phyloP scores from a whole-genome alignment of 2,329 filamentous ascomycete genomes.

The Lomentospora prolificans region DNA sequence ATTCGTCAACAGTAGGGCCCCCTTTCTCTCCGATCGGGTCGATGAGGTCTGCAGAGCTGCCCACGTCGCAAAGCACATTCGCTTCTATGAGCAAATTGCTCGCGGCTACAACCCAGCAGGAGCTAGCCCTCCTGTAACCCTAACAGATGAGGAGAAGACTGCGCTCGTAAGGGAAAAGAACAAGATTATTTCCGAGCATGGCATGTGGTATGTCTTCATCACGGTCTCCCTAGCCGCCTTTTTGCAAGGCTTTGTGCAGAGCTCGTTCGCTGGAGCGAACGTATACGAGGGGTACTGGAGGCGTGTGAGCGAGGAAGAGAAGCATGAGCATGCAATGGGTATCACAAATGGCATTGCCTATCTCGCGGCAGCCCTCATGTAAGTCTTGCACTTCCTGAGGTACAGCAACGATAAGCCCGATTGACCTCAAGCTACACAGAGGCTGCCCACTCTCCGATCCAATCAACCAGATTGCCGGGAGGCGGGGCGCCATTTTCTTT shows the following conservation, averaged over 20 bases:
- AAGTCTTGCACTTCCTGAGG: not conserved
- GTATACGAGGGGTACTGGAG: conserved; percentile 19
- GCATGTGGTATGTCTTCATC: conserved; percentile 29
- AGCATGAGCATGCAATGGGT: conserved; percentile 21
- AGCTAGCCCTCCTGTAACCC: not conserved
- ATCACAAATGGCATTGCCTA: conserved; percentile 27
- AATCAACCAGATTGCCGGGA: conserved; percentile 26
- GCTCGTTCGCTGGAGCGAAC: conserved; percentile 31
- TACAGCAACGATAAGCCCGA: not conserved
- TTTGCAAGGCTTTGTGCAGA: conserved; percentile 34
- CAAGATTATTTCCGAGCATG: conserved; percentile 26
- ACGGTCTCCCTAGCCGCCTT: conserved; percentile 34
- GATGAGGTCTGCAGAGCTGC: conserved; percentile 20
- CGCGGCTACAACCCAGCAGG: conserved; percentile 14
- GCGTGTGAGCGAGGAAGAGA: not conserved
- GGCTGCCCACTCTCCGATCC: conserved; percentile 27
- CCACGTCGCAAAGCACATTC: conserved; percentile 29
- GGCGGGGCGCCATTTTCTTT: conserved; percentile 26
- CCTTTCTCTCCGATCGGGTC: not conserved
- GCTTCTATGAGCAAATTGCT: conserved; percentile 27
- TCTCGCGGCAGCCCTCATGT: conserved; percentile 23
- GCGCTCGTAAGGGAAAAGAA: conserved; percentile 28
- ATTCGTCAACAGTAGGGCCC: conserved; percentile 6
- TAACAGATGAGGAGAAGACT: conserved; percentile 24
- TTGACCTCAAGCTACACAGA: not conserved